phyloP scores from a whole-genome alignment of 495 filamentous ascomycete genomes.

The Hyaloscypha variabilis region DNA sequence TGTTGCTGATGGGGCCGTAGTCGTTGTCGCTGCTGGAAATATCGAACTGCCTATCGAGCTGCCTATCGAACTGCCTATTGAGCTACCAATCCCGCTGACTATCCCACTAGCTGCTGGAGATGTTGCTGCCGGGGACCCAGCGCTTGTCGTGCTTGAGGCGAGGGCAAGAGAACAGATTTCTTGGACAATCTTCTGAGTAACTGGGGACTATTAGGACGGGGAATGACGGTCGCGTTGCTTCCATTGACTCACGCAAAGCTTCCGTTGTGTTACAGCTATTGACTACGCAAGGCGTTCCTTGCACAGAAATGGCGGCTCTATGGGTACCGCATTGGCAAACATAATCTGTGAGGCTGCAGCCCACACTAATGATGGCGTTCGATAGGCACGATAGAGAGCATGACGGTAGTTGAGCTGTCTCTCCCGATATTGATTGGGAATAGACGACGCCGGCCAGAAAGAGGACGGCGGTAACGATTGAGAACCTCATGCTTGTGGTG shows the following conservation, averaged over 20 bases:
- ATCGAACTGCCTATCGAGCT: background rate
- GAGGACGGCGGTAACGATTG: slow-evolving; percentile 2
- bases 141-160: too few relatives aligned
- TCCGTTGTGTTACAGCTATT: slow-evolving; percentile 8
- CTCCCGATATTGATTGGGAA: slow-evolving; percentile 18
- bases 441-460: slow-evolving; percentile 18
- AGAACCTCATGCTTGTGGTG: slow-evolving; percentile 29
- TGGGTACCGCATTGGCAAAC: slow-evolving; percentile 24
- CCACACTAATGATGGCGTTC: slow-evolving; percentile 9
- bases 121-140: too few relatives aligned
- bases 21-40: slow-evolving; percentile 1
- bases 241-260: slow-evolving; percentile 16
- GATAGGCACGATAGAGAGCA: slow-evolving; percentile 23
- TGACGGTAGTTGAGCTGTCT: slow-evolving; percentile 12
- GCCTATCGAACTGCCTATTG: background rate
- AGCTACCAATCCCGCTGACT: background rate
- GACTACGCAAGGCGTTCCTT: slow-evolving; percentile 22
- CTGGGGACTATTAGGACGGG: background rate
- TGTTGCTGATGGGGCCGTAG: background rate
- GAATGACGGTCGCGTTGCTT: background rate
- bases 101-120: too few relatives aligned
- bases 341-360: slow-evolving; percentile 19
- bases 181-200: background rate
- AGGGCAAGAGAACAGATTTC: slow-evolving; percentile 2
- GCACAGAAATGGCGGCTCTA: background rate